Base-by-base conservation (phyloP, 768 basidiomycete genomes). In the Coprinellus micaceus region DNA sequence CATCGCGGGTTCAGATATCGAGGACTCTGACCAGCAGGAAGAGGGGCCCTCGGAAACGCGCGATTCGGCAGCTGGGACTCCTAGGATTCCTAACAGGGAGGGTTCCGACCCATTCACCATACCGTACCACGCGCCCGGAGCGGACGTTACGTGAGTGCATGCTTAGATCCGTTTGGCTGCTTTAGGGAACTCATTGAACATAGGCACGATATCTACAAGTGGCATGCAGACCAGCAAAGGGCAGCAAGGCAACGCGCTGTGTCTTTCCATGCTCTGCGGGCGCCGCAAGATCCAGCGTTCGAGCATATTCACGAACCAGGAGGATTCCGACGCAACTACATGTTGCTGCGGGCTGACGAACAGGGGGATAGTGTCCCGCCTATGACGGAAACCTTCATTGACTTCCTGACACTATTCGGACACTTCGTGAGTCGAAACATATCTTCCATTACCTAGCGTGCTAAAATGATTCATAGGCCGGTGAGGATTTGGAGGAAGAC, bases 231-330 rank as follows among this genome's bases (percentile, higher is more conserved):
- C 62, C 83, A 85, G 54, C 80, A 79, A 24, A 81, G 85, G 55
- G 78, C 82, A 57, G 77, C 75, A 17, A 75, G 70, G 12, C 82
- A 91, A 40, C 86, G 91, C 37, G 76, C 88, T n/a, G 79, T 82
- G 36, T 92, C 90, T 0, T 90, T 82, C 61, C 77, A 85, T 11
- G 85, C 82, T 2, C 76, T 80, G 2, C 77, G 77, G 37, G 72
- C 76, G 11, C 74, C 79, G 4, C 76, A 76, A 6, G 82, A 91
- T 65, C 91, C 95, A 19, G 88, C 82, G 2, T 90, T 97, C 55
- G 88, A 94, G 64, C 92, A 95, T 63, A 94, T 98, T 52, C 92
- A 93, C 59, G 91, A 96, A 66, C 96, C 95, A 0, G 95, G 95
- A 54, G 95, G 94, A 1, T 97, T 98, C 72, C 80, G 95, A 62